phyloP scores from a whole-genome alignment of 306 rosid genomes.

The Cucumis cinereus region DNA sequence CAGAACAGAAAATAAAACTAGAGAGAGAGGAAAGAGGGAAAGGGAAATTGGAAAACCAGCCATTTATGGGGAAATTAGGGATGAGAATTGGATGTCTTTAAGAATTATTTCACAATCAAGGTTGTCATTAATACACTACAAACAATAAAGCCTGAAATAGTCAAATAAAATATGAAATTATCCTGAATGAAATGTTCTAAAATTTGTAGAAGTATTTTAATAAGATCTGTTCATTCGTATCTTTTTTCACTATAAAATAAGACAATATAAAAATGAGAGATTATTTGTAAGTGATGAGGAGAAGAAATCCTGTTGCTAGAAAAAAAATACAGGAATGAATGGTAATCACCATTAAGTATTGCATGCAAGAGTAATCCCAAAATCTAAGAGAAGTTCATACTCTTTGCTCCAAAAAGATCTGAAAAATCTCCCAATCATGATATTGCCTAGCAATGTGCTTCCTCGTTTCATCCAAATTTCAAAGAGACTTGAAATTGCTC shows the following conservation, averaged over 20 bases:
- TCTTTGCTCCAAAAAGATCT: neutral
- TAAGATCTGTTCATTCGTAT: neutral
- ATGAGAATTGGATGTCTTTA: neutral
- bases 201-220: neutral
- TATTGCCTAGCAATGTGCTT: neutral
- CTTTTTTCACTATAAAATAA: neutral
- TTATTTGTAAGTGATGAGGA: neutral
- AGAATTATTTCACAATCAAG: neutral
- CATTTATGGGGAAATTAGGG: neutral
- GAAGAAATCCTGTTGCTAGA: neutral
- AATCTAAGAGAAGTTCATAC: neutral
- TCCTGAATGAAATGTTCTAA: neutral
- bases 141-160: neutral
- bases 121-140: neutral
- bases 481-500: neutral
- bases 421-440: neutral
- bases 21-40: neutral
- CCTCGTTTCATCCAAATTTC: neutral
- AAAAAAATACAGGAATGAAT: neutral
- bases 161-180: neutral
- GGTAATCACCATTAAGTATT: neutral
- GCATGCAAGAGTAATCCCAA: neutral
- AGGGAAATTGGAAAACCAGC: neutral
- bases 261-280: neutral
- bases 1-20: neutral